A percentile compares a stretch with the other conserved stretches of the same genome.
phyloP scores from a whole-genome alignment of 768 basidiomycete genomes.

The Pleurotus djamor region DNA sequence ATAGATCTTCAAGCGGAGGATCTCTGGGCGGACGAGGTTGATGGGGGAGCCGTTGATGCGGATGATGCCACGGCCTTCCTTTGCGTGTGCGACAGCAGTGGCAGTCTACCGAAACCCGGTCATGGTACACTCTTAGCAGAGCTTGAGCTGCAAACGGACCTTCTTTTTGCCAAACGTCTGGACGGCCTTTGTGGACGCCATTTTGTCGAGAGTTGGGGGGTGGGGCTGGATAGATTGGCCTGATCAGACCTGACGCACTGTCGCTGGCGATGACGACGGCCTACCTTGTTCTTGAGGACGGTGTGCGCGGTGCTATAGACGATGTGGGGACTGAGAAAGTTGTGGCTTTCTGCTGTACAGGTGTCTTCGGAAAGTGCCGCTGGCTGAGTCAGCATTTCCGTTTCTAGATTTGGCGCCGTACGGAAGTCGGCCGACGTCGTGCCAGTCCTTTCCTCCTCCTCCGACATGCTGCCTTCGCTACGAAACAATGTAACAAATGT shows the following conservation, averaged over 20 bases:
- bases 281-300: conserved; percentile 44
- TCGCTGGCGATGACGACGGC: conserved; percentile 6
- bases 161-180: conserved; percentile 99
- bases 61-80: conserved; percentile 94
- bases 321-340: neutral
- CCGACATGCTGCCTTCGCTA: neutral
- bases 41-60: conserved; percentile 97
- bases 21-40: conserved; percentile 91
- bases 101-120: conserved; percentile 64
- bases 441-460: neutral
- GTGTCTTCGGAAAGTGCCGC: neutral
- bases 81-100: conserved; percentile 96
- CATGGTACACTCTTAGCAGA: neutral
- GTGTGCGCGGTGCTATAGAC: conserved; percentile 30
- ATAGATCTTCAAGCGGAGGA: conserved; percentile 97
- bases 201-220: conserved; percentile 38
- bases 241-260: conserved; percentile 8
- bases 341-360: conserved; percentile 7
- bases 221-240: conserved; percentile 11
- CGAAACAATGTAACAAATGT: conserved; percentile 4
- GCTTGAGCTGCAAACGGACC: conserved; percentile 42
- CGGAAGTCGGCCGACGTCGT: neutral
- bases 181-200: conserved; percentile 87
- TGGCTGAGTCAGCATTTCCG: conserved; percentile 2
- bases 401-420: neutral